Evolutionary conservation across 805 yeast genomes (phyloP), one percentile per base, ranked within the genome.

Genomic region (Saccharomycopsis selenospora): DNA sequence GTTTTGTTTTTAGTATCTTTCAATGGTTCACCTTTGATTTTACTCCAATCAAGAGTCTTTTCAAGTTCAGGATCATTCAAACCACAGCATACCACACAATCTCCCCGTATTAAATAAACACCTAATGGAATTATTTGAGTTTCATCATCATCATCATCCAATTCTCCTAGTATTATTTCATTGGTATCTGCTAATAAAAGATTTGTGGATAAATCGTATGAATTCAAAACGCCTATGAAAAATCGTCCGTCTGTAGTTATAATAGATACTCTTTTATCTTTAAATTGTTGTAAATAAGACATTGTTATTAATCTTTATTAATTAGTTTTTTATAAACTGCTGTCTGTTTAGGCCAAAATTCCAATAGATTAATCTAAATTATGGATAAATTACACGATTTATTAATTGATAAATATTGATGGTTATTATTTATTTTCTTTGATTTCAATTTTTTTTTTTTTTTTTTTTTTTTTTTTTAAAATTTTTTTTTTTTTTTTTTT

Each of bases 151-250:
- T 59, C 59, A 18, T 46, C 50, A 23, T 49, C 41, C 13, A 23
- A 6, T 5, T 50, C 51, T 18, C 45, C 53, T 5, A 70, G 56
- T 14, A 72, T 59, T 28, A 67, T 56, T 52, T 72, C 76, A 4
- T 63, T 57, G 36, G 73, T 66, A 47, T 60, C 59, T 11, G 65
- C 59, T 29, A 72, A 51, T 23, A 71, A 61, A 24, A 72, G 55
- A 48, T 72, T 72, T 40, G 76, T 70, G 28, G 69, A 60, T 52
- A 66, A 65, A 54, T 72, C 76, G 47, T 58, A 71, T 20, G 73
- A 68, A 17, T 36, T n/a, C 10, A 53, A 38, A 7, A 17, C 14
- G 3, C 56, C 56, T 20, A 28, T 25, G 46, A 65, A 64, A 27
- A 63, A 59, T n/a, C 68, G 57, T 40, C 61, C 68, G 49, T 65